A percentile compares a stretch with the other conserved stretches of the same genome.
These are phyloP conservation scores for Zea mays DNA, from an alignment of 176 grass and related monocot species.

Conservation along the genomic window Zm-B73-REFERENCE-NAM-5.0 NC_050098.1:228206501-228207000, in stretches of 20 bases:
- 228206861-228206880: background rate
- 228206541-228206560: conserved; percentile 55
- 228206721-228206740: background rate
- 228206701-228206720: background rate
- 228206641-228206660: conserved; percentile 32
- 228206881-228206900: background rate
- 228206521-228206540: conserved; percentile 34
- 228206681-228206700: conserved; percentile 21
- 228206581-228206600: conserved; percentile 32
- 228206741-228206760: background rate
- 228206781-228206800: background rate
- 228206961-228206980: no score
- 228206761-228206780: conserved; percentile 24
- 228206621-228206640: conserved; percentile 24
- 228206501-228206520: conserved; percentile 13
- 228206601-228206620: conserved; percentile 32
- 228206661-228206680: conserved; percentile 34
- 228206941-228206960: no score
- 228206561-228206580: conserved; percentile 45
- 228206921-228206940: background rate
- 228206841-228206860: background rate
- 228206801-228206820: no score
- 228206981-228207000: no score
- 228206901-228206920: background rate
- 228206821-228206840: background rate